Evolutionary conservation across 2,329 filamentous ascomycete species (phyloP), one percentile per base, ranked within the genome.

Genomic region (Fusarium sp.): DNA sequence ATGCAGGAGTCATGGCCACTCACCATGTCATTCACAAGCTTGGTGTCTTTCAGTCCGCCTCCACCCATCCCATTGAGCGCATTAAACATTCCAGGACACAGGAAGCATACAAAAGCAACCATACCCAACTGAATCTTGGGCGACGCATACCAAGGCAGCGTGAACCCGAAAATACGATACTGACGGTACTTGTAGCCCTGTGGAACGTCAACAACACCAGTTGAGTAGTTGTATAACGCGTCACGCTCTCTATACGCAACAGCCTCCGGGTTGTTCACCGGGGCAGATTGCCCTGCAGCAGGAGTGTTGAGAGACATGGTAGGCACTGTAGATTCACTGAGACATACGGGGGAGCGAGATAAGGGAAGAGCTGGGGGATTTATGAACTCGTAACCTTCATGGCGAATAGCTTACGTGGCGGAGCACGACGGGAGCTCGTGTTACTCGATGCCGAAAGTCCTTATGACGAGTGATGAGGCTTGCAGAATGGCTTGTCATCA

Each of bases 21-120:
- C 48, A 77, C 77, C 77, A 79, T 79, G n/a, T 79, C 68, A 8
- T 78, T 76, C 45, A 82, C 90, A 8, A 80, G 64, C 26, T 83
- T 86, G 2, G 83, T 68, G 76, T 91, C 84, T 56, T 88, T 77
- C 50, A 76, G 70, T 3, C 78, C 91, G 77, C 84, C 90, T 60
- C 90, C 91, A 48, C 91, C 91, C 35, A 93, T 82, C 54, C 91
- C 91, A 65, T 84, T 84, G 47, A 93, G 84, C 6, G 91, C 90
- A 77, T 93, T 93, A 83, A 89, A 93, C 90, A 93, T 92, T 73
- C 91, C 91, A 5, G 91, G 91, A 78, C 91, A 93, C 72, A 93
- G 79, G 83, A 93, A 84, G 73, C 83, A 84, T 24, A 84, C 82
- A 72, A 84, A 79, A 22, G 83, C 82, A 47, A 95, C 91, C 85